These are phyloP conservation scores for Closterium sp. DNA, from an alignment of 139 green algal genomes.

Conservation along the genomic window DNA sequence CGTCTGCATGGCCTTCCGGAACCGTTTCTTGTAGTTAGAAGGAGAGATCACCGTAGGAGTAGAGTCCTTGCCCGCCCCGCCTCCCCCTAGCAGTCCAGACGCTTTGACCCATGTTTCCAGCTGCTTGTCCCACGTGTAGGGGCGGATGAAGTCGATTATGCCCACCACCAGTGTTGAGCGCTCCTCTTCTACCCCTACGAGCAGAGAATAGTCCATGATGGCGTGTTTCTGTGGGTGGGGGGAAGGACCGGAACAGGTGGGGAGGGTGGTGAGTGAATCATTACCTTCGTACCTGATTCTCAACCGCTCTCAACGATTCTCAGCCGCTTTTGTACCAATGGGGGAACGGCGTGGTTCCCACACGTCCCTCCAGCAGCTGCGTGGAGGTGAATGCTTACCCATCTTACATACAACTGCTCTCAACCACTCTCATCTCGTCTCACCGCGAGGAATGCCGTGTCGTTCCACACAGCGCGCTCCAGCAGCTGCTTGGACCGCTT, in stretches of 20 bases:
- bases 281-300: too few species aligned
- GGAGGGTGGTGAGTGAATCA: not conserved
- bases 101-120: constrained; percentile 97
- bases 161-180: constrained; percentile 52
- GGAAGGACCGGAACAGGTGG: not conserved
- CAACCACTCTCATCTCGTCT: not conserved
- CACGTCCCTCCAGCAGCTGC: too few species aligned
- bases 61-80: constrained; percentile 57
- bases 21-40: constrained; percentile 88
- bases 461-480: constrained; percentile 76
- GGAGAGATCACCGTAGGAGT: constrained; percentile 94
- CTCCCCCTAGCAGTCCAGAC: constrained; percentile 79
- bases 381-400: too few species aligned
- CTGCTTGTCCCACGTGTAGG: constrained; percentile 97
- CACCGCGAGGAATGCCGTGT: constrained; percentile 82
- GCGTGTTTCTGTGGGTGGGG: constrained; percentile 39
- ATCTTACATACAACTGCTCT: not conserved
- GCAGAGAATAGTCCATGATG: constrained; percentile 97
- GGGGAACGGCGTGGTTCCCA: not conserved
- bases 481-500: constrained; percentile 48
- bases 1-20: constrained; percentile 60
- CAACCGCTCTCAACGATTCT: too few species aligned
- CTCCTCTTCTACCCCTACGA: constrained; percentile 75
- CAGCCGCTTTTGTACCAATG: not conserved
- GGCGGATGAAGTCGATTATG: constrained; percentile 91